Evolutionary conservation across 148 eudicot species (phyloP), one percentile per base, ranked within the genome.

Genomic region (Nepenthes gracilis): DNA sequence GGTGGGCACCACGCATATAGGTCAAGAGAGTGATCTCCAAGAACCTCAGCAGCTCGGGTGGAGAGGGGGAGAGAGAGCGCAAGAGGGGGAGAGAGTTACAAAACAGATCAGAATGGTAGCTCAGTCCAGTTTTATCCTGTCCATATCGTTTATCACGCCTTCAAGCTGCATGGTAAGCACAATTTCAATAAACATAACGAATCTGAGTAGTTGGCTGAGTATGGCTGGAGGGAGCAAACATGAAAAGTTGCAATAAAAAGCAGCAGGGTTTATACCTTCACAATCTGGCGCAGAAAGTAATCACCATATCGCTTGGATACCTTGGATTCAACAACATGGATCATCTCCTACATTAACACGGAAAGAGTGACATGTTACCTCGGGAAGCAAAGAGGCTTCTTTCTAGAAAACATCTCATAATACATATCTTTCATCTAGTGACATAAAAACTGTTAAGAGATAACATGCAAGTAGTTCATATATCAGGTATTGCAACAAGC

Each of bases 201-300:
- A 49, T 40, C 8, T 40, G 45, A 4, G 8, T 40, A 8, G 45
- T 40, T 40, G 23, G 53, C 53, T 5, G 0, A 10, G 12, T 49
- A 10, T 6, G 15, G 3, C 0, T 49, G 2, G 11, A 49, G 15
- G 13, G 53, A 45, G 12, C 3, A 11, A 49, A 12, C 53, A 10
- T 2, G 15, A 49, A 12, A 47, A 52, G 54, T 15, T 57, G 14
- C 9, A 10, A 33, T 35, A 49, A 43, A 35, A 47, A 51, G 6
- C 4, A 5, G 15, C 54, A 13, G 5, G 37, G 51, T 9, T 34
- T 5, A 10, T 70, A 93, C 99, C 92, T 93, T 89, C 51, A 77
- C 87, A 64, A 93, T 86, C 77, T 93, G 95, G 59, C 95, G 92
- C 80, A 89, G 55, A 65, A 89, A 86, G 75, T 82, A 86, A 77